Conservation (phyloP, 345 rosid genomes). For the Dovyalis caffra region DNA sequence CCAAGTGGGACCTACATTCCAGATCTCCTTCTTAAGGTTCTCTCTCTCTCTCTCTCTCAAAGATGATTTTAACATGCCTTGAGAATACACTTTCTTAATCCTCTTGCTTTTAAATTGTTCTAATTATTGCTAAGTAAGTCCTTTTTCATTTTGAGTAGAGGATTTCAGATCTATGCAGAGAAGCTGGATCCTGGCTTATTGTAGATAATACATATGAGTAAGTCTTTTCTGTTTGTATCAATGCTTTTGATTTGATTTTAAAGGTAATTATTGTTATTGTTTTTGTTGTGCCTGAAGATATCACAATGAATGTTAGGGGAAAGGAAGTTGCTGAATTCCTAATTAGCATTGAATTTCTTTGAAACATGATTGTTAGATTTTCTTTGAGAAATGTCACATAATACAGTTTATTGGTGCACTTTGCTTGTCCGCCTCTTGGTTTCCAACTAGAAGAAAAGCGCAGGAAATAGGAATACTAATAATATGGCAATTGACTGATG, state of each 20-base stretch:
- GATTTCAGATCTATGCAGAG: slow-evolving; percentile 74
- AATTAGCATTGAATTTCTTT: not conserved
- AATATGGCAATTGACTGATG: not conserved
- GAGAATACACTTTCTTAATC: slow-evolving; percentile 6
- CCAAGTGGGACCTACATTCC: slow-evolving; percentile 93
- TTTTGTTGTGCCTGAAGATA: not conserved
- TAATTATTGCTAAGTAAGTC: slow-evolving; percentile 8
- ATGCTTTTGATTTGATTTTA: not conserved
- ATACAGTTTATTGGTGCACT: not conserved
- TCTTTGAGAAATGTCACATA: not conserved
- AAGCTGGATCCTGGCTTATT: slow-evolving; percentile 93
- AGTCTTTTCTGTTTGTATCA: slow-evolving; percentile 34
- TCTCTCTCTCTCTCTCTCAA: slow-evolving; percentile 11
- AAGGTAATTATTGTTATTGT: not conserved
- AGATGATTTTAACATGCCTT: not conserved
- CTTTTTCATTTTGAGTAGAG: slow-evolving; percentile 49
- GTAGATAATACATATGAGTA: slow-evolving; percentile 98
- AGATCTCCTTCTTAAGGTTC: slow-evolving; percentile 76
- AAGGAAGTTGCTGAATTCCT: not conserved
- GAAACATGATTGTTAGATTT: not conserved
- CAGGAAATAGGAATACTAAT: not conserved
- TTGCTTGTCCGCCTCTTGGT: not conserved
- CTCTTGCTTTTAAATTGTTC: not conserved
- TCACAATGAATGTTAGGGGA: not conserved
- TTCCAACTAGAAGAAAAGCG: not conserved